Evolutionary conservation across 2,329 filamentous ascomycete genomes (phyloP).

Genomic region (Akanthomyces muscarius): DNA sequence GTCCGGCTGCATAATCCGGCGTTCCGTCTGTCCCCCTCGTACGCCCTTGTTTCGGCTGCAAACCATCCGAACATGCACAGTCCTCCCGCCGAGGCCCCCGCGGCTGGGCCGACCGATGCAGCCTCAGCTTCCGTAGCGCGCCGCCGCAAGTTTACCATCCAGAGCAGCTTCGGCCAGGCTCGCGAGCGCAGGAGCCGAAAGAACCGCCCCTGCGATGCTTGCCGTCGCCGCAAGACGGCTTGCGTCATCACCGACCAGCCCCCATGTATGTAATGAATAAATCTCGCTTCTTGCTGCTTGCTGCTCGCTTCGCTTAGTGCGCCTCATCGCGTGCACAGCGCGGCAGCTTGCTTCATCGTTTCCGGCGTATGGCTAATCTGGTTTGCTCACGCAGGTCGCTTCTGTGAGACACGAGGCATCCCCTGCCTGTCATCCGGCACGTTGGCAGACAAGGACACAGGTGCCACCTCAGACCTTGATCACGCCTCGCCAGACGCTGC

Average conservation of each 20-base stretch:
- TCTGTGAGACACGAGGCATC: slow-evolving; percentile 17
- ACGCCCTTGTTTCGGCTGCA: background rate
- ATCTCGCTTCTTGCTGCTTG: background rate
- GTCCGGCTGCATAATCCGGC: background rate
- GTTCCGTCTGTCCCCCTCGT: background rate
- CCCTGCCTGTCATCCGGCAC: slow-evolving; percentile 17
- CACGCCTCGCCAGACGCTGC: slow-evolving; percentile 8
- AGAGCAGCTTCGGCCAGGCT: slow-evolving; percentile 39
- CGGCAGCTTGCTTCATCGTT: background rate
- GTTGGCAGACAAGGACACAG: slow-evolving; percentile 6
- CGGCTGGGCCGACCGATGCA: slow-evolving; percentile 1
- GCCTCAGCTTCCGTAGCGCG: slow-evolving; percentile 4
- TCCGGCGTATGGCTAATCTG: background rate
- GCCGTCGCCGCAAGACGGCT: slow-evolving; percentile 43
- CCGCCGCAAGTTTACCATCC: slow-evolving; percentile 38
- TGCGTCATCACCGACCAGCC: slow-evolving; percentile 42
- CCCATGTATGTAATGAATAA: slow-evolving; percentile 35
- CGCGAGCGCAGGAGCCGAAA: slow-evolving; percentile 41
- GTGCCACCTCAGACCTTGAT: background rate
- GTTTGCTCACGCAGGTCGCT: slow-evolving; percentile 8
- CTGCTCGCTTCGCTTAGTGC: background rate
- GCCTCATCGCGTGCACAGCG: background rate
- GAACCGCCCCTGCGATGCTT: slow-evolving; percentile 43
- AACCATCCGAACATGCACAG: slow-evolving; percentile 13
- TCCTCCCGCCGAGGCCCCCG: slow-evolving; percentile 7